Evolutionary conservation across 306 rosid species (phyloP), one percentile per base, ranked within the genome.

Genomic region (Lablab purpureus): DNA sequence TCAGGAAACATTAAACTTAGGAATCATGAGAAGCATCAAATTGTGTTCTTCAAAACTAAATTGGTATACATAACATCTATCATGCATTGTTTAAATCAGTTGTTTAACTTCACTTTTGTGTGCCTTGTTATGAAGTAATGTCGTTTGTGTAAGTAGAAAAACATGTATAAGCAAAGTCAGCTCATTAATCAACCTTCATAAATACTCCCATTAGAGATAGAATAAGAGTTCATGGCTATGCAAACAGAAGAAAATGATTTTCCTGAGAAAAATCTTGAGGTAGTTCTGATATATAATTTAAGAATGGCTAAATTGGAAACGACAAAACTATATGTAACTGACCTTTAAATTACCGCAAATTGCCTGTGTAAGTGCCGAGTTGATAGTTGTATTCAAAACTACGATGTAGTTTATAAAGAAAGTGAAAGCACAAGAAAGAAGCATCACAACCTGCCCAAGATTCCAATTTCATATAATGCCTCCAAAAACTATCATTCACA

Each of bases 321-420:
- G 7, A 13, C 30, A 18, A 1, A 45, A 56, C 82, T 63, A 8
- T 8, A 37, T 1, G 7, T 40, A 46, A 56, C 84, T 64, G 9
- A 80, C 87, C 81, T 81, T 78, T 77, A 76, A 64, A 51, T 92
- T 92, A 75, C 98, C 91, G 50, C 98, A 94, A 6, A 92, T 89
- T 46, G 94, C 91, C 47, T 90, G 97, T 7, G 98, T 90, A 71
- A 94, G 90, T 19, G 97, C 98, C 50, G 94, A 94, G 84, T 92
- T 94, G 81, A 90, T 56, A 54, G 91, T 89, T 47, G 94, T 92
- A 64, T 92, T 94, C 75, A 91, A 80, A 85, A 94, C 89, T 3
- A 89, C 92, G 15, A 86, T 88, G 78, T 90, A 92, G 83, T 92
- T 94, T 76, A 92, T 80, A 59, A 86, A 88, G 85, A 92, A 94